Evolutionary conservation across 108 stramenopile species (phyloP), one percentile per base, ranked within the genome.

Genomic region (Aurantiochytrium sp.): DNA sequence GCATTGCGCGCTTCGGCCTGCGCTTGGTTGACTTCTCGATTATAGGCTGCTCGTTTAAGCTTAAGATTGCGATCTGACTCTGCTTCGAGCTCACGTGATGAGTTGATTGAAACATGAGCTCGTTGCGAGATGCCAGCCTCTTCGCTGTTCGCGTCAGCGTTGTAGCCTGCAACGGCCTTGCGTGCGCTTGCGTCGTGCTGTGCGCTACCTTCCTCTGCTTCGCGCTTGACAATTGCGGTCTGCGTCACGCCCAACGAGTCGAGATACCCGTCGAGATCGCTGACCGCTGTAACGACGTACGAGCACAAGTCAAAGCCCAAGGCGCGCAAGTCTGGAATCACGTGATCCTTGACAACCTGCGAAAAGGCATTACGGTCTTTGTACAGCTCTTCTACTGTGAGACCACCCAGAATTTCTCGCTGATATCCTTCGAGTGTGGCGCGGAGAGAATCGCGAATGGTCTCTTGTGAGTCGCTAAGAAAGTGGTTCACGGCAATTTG

Each of bases 221-320:
- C 92, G 28, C 92, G 87, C 91, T 92, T 89, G 18, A 83, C 76
- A 12, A 90, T 90, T 21, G 92, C 92, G 21, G 73, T 91, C 83
- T 92, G 92, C 12, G 91, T 91, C 1, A 72, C 90, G 35, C 92
- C 92, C 5, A 92, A 58, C 16, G 92, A 91, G 23, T 92, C 92
- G 89, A 92, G 91, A 90, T 92, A 92, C 19, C 92, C 92, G 28
- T 89, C 87, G 8, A 58, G 55, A 87, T 92, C 92, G 21, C 28
- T 44, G 53, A 92, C 91, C 21, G 90, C 64, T 55, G 60, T 91
- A 29, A 92, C 91, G 28, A 89, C 89, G 90, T 92, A 92, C 14
- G 91, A 91, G 53, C 91, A 91, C 23, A 92, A 57, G n/a, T 60
- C 89, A 58, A 90, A 91, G 8, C 92, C 92, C 71, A 92, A 89